Percentiles rank a stretch among this genome's conserved stretches.
These are phyloP conservation scores for Xerocomus potaroensis DNA, from an alignment of 768 basidiomycete species.

Conservation along the genomic window DNA sequence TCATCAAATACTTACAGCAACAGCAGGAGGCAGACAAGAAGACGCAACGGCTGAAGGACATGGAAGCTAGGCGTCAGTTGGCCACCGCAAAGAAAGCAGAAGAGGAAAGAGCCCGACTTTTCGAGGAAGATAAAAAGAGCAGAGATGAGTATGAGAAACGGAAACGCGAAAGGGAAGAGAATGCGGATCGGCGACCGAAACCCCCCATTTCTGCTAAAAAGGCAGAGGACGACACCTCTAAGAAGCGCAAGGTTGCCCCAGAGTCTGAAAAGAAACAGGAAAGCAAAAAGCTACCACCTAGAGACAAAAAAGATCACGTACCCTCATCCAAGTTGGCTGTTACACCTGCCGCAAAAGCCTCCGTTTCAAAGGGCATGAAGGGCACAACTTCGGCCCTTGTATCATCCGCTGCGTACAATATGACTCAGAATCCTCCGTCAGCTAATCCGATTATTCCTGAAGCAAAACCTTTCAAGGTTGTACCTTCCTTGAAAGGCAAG, in stretches of 20 bases:
- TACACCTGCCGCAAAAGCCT: slow-evolving; percentile 23
- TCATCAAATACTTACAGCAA: slow-evolving; percentile 50
- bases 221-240: slow-evolving; percentile 67
- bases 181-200: slow-evolving; percentile 66
- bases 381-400: slow-evolving; percentile 29
- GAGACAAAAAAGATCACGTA: slow-evolving; percentile 41
- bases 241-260: slow-evolving; percentile 61
- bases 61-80: slow-evolving; percentile 76
- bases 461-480: slow-evolving; percentile 35
- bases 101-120: slow-evolving; percentile 60
- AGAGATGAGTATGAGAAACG: slow-evolving; percentile 73
- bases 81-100: slow-evolving; percentile 72
- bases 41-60: slow-evolving; percentile 66
- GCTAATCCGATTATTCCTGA: slow-evolving; percentile 29
- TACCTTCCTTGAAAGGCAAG: slow-evolving; percentile 42
- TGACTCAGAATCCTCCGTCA: slow-evolving; percentile 33
- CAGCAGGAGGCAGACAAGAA: slow-evolving; percentile 86
- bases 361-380: slow-evolving; percentile 36
- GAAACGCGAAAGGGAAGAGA: slow-evolving; percentile 79
- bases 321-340: slow-evolving; percentile 24
- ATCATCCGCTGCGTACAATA: slow-evolving; percentile 39
- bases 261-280: slow-evolving; percentile 56
- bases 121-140: slow-evolving; percentile 66
- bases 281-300: slow-evolving; percentile 58
- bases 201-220: slow-evolving; percentile 47